These are phyloP conservation scores for Phytophthora cactorum DNA, from an alignment of 352 stramenopile species.

Conservation along the genomic window DNA sequence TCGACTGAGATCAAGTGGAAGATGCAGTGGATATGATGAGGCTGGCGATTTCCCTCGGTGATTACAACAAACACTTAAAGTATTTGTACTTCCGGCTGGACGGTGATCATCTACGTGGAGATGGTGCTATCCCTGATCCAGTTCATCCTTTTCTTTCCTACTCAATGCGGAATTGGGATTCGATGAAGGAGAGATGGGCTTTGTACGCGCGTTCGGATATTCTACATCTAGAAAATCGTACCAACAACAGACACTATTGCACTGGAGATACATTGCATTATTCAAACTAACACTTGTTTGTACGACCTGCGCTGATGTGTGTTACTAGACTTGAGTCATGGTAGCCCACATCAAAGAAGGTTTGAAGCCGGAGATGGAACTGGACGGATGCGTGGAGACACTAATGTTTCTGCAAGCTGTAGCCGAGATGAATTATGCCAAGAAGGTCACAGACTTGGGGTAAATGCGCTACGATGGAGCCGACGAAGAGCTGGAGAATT, in stretches of 20 bases:
- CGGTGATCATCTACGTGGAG: no score
- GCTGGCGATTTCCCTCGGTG: background rate
- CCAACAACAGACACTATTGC: background rate
- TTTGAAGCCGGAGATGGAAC: background rate
- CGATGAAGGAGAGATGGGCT: constrained; percentile 6
- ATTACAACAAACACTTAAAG: background rate
- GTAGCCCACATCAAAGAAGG: background rate
- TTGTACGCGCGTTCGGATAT: constrained; percentile 2
- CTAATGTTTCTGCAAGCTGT: background rate
- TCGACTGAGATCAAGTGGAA: background rate
- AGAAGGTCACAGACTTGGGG: background rate
- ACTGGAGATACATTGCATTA: background rate
- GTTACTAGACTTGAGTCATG: background rate
- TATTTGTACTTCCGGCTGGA: background rate
- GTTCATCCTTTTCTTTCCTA: constrained; percentile 8
- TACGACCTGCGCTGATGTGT: background rate
- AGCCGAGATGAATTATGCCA: background rate
- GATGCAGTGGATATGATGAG: background rate
- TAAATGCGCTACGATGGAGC: background rate
- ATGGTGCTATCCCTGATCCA: constrained; percentile 3
- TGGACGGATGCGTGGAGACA: background rate
- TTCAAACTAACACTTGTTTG: background rate
- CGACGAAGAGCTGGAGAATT: background rate
- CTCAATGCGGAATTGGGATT: constrained; percentile 17
- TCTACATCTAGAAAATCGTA: background rate